A percentile compares a stretch with the other conserved stretches of the same genome.
Conservation (phyloP, 139 green algal genomes). For the Chlorella ohadii region DNA sequence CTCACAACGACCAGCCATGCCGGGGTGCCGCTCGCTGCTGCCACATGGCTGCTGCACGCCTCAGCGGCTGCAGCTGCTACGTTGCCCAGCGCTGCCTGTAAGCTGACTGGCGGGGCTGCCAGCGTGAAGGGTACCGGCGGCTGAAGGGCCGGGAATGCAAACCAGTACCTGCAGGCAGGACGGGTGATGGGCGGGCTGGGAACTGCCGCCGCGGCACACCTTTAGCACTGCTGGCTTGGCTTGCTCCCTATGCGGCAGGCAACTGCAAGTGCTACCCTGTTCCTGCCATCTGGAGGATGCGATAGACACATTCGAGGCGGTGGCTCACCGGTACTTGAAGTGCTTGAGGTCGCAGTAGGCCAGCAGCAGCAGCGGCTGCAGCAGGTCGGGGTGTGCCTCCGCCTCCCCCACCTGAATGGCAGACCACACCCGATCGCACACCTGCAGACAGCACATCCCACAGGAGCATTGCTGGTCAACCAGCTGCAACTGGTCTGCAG, state of each 20-base stretch:
- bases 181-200: too few species aligned
- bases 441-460: conserved; percentile 19
- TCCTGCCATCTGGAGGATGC: too few species aligned
- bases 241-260: too few species aligned
- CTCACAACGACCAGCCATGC: conserved; percentile 2
- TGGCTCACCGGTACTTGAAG: conserved; percentile 72
- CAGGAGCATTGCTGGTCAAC: not conserved
- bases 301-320: too few species aligned
- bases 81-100: conserved; percentile 5
- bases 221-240: too few species aligned
- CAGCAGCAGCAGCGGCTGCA: conserved; percentile 75
- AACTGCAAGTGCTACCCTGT: too few species aligned
- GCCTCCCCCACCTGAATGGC: conserved; percentile 69
- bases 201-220: too few species aligned
- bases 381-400: conserved; percentile 36
- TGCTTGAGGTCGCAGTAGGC: conserved; percentile 92
- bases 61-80: not conserved
- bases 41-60: not conserved
- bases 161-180: conserved; percentile 72
- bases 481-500: too few species aligned
- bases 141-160: conserved; percentile 85
- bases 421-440: conserved; percentile 60
- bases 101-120: not conserved
- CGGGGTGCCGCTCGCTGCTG: not conserved
- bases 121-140: conserved; percentile 62